Conservation (phyloP, 495 filamentous ascomycete species). For the Annulohypoxylon maeteangense region DNA sequence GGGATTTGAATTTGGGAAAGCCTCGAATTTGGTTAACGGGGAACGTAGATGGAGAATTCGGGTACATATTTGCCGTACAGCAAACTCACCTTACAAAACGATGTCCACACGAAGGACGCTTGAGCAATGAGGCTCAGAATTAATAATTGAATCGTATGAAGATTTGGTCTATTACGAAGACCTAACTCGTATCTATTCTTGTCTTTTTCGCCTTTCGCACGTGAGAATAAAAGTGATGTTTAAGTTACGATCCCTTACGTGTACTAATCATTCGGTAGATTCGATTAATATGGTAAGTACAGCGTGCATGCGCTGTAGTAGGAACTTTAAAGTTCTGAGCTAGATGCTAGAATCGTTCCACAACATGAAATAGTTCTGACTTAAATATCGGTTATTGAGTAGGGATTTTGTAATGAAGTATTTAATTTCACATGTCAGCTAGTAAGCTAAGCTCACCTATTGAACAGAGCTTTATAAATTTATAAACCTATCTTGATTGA, state of each 20-base stretch:
- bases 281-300: not conserved
- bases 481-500: constrained; percentile 3
- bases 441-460: not conserved
- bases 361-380: not conserved
- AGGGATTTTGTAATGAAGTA: not conserved
- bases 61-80: constrained; percentile 31
- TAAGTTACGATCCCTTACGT: not conserved
- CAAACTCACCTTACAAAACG: constrained; percentile 27
- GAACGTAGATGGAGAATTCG: constrained; percentile 25
- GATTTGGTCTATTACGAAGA: constrained; percentile 3
- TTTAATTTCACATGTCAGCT: constrained; percentile 20
- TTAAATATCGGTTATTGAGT: not conserved
- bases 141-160: constrained; percentile 40
- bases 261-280: not conserved
- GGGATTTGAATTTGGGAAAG: constrained; percentile 17
- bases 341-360: not conserved
- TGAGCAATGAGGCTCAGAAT: constrained; percentile 13
- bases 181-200: not conserved
- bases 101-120: constrained; percentile 19
- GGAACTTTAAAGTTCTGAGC: not conserved
- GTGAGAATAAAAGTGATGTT: not conserved
- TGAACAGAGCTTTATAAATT: not conserved
- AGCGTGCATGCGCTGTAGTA: no score
- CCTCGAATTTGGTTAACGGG: constrained; percentile 31
- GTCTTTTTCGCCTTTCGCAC: not conserved